Conservation (phyloP, 2,329 filamentous ascomycete genomes). For the Ceratocystis papillata region DNA sequence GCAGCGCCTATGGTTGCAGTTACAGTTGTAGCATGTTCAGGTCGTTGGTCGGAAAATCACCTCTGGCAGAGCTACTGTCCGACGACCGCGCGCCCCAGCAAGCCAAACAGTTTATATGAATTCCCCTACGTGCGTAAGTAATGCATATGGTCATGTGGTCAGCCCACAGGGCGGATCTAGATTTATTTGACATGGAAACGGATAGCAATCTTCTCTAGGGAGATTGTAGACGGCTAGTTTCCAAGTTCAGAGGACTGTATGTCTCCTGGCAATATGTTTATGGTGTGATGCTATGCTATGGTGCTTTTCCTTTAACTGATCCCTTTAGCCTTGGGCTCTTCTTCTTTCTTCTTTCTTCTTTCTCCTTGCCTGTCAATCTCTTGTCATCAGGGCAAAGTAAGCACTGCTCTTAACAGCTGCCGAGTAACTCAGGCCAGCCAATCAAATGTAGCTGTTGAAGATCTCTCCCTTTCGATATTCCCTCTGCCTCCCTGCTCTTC, state of each 20-base stretch:
- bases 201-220: too few relatives aligned
- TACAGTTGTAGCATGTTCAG: constrained; percentile 8
- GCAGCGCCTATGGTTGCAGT: neutral
- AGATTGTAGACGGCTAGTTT: too few relatives aligned
- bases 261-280: too few relatives aligned
- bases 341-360: neutral
- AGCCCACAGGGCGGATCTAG: too few relatives aligned
- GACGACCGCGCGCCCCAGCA: neutral
- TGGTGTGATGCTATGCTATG: too few relatives aligned
- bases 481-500: neutral
- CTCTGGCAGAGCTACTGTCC: neutral
- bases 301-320: too few relatives aligned
- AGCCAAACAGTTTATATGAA: neutral
- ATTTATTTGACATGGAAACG: too few relatives aligned
- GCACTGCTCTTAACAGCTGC: neutral
- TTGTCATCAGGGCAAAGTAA: neutral
- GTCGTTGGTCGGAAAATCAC: neutral
- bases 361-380: constrained; percentile 9
- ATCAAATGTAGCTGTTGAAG: neutral
- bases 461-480: neutral
- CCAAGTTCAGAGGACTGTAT: too few relatives aligned
- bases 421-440: neutral
- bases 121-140: too few relatives aligned
- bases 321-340: neutral
- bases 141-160: too few relatives aligned